Conservation (phyloP, 164 flowering plant genomes). For the Tinospora cordifolia region DNA sequence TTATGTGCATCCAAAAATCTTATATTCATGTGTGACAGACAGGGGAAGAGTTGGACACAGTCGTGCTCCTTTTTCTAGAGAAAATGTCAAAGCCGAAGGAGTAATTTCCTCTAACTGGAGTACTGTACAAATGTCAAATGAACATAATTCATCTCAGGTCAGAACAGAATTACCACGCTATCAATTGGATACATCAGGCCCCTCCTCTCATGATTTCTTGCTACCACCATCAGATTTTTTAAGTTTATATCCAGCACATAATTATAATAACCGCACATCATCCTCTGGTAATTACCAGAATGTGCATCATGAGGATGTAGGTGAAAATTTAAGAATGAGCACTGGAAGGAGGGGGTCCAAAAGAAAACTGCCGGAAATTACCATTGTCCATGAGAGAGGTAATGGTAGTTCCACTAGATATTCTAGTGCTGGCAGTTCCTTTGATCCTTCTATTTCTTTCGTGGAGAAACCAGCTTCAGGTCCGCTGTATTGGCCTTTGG, state of each 20-base stretch:
- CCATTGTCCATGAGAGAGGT: constrained; percentile 33
- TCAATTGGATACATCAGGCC: constrained; percentile 28
- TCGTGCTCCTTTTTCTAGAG: constrained; percentile 32
- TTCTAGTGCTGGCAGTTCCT: constrained; percentile 28
- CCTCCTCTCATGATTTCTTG: constrained; percentile 32
- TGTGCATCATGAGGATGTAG: constrained; percentile 25
- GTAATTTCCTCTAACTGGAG: constrained; percentile 36
- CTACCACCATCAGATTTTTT: constrained; percentile 25
- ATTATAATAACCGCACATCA: constrained; percentile 27
- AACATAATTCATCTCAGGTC: constrained; percentile 30
- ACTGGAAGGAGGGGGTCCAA: constrained; percentile 44
- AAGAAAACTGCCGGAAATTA: constrained; percentile 49
- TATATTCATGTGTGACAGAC: constrained; percentile 19
- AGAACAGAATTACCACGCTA: constrained; percentile 26
- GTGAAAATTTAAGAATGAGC: constrained; percentile 29
- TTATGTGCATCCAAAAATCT: too few species aligned
- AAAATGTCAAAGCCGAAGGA: constrained; percentile 28
- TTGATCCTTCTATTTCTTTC: constrained; percentile 27
- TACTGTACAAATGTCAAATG: constrained; percentile 30
- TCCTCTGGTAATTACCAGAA: constrained; percentile 36
- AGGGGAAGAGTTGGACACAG: constrained; percentile 28
- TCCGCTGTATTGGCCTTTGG: constrained; percentile 37
- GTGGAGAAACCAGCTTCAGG: constrained; percentile 37
- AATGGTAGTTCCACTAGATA: constrained; percentile 37
- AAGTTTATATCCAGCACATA: constrained; percentile 23